Evolutionary conservation across 2,329 filamentous ascomycete species (phyloP).

Genomic region (Ceratocystis albifundus): DNA sequence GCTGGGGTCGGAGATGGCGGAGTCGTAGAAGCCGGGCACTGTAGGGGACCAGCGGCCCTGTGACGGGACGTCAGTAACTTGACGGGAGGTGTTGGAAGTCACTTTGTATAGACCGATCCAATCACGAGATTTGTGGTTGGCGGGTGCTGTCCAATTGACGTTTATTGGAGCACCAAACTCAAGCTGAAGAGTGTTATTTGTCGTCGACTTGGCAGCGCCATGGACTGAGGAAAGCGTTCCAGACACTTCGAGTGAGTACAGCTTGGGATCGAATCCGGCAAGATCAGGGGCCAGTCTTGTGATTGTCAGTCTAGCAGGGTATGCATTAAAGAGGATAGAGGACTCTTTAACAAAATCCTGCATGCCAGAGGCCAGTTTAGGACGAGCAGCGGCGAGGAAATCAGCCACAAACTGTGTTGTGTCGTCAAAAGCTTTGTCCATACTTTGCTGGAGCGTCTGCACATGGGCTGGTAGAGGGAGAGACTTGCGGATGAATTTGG

Average conservation of each 20-base stretch:
- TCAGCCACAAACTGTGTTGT: constrained; percentile 85
- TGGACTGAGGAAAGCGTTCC: constrained; percentile 45
- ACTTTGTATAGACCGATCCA: constrained; percentile 97
- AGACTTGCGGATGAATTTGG: constrained; percentile 79
- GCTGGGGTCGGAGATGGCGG: constrained; percentile 60
- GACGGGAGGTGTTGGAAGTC: constrained; percentile 78
- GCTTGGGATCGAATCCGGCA: constrained; percentile 63
- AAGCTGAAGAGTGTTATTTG: constrained; percentile 60
- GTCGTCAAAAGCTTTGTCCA: constrained; percentile 78
- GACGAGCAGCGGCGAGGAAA: constrained; percentile 71
- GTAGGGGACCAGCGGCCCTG: constrained; percentile 84
- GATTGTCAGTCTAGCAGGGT: constrained; percentile 75
- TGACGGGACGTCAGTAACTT: constrained; percentile 71
- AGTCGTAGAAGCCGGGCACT: constrained; percentile 64
- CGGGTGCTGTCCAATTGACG: constrained; percentile 80
- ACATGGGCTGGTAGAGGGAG: constrained; percentile 60
- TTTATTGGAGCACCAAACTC: constrained; percentile 85
- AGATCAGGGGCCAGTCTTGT: constrained; percentile 68
- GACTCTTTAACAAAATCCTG: constrained; percentile 82
- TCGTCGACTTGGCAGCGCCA: constrained; percentile 21
- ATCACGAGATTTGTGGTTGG: constrained; percentile 77
- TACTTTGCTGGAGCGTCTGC: constrained; percentile 69
- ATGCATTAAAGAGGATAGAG: constrained; percentile 75
- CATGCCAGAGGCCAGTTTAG: constrained; percentile 75
- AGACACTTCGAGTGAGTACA: constrained; percentile 67